These are phyloP conservation scores for Austropuccinia psidii DNA, from an alignment of 1,284 basidiomycete species.

Conservation along the genomic window DNA sequence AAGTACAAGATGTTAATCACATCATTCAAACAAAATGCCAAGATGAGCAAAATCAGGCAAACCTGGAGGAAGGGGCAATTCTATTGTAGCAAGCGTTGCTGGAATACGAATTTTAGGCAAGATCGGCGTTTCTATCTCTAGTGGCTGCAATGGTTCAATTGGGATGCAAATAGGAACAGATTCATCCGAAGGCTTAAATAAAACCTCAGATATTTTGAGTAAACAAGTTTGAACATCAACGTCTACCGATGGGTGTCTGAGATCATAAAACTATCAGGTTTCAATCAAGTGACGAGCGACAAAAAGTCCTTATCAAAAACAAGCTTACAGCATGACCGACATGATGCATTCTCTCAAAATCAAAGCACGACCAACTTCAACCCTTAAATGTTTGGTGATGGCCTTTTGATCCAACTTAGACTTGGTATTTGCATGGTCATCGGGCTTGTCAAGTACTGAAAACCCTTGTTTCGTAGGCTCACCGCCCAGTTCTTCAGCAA, in stretches of 20 bases:
- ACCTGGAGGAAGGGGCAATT: not conserved
- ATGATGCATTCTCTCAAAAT: conserved; percentile 68
- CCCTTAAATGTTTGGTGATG: conserved; percentile 70
- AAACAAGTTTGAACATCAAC: conserved; percentile 81
- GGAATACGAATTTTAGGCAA: conserved; percentile 32
- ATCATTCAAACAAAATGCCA: not conserved
- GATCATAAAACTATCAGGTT: too few relatives aligned
- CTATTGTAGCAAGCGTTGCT: conserved; percentile 11
- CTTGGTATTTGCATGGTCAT: conserved; percentile 63
- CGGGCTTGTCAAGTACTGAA: conserved; percentile 56
- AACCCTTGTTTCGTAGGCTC: conserved; percentile 52
- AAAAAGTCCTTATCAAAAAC: conserved; percentile 17
- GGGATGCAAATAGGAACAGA: conserved; percentile 61
- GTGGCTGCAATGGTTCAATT: conserved; percentile 9
- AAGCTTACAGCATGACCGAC: conserved; percentile 65
- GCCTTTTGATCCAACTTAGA: conserved; percentile 61
- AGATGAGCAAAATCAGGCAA: not conserved
- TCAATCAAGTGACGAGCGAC: not conserved
- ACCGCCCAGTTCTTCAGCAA: conserved; percentile 74
- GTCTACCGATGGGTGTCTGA: conserved; percentile 65
- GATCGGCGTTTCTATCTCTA: conserved; percentile 24
- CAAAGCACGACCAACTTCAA: conserved; percentile 77
- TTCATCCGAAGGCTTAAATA: conserved; percentile 73
- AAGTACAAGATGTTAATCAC: not conserved
- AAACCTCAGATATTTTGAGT: conserved; percentile 82